Percentiles rank a stretch among this genome's conserved stretches.
These are phyloP conservation scores for Galeopsis tetrahit DNA, from an alignment of 257 asterid species.

Conservation along the genomic window DNA sequence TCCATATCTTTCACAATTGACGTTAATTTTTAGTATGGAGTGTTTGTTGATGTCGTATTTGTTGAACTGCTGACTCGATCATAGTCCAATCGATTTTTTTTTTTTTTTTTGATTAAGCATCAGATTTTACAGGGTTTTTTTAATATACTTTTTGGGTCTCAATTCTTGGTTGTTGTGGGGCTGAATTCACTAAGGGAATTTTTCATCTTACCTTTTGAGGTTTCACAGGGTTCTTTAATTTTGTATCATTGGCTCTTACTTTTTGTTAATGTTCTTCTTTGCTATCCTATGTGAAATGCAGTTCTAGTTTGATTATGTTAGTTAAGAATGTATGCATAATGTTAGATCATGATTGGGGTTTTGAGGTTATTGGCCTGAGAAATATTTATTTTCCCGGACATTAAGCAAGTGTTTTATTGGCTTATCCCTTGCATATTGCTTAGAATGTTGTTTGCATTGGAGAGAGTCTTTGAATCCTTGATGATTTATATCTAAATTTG, in stretches of 20 bases:
- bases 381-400: too few relatives aligned
- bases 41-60: background rate
- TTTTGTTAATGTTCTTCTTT: background rate
- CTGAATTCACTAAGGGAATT: background rate
- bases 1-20: background rate
- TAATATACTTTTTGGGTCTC: background rate
- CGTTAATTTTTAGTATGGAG: background rate
- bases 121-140: background rate
- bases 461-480: background rate
- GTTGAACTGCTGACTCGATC: background rate
- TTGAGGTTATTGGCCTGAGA: background rate
- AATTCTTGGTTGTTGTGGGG: background rate
- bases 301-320: background rate
- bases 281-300: background rate
- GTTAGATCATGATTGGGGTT: background rate
- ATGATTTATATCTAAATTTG: background rate
- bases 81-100: background rate
- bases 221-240: background rate
- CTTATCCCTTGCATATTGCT: background rate
- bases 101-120: background rate
- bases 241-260: background rate
- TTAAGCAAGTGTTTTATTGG: background rate
- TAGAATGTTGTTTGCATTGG: background rate
- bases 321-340: conserved; percentile 3
- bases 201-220: background rate